Evolutionary conservation across 441 rosid species (phyloP).

Genomic region (Adansonia madagascariensis): DNA sequence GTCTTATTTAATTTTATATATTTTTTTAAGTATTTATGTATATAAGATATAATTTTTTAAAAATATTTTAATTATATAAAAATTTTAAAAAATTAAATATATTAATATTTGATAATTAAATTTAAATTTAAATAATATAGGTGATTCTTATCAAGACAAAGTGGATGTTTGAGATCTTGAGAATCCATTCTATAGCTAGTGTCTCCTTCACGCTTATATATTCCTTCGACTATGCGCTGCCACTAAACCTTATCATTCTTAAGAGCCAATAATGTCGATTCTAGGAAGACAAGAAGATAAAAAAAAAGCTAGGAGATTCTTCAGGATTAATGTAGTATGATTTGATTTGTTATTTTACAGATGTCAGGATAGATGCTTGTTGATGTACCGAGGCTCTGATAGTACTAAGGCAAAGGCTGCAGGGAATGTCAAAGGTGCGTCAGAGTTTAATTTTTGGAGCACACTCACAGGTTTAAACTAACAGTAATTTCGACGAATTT

Average conservation of each 20-base stretch:
- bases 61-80: too few species aligned
- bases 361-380: neutral
- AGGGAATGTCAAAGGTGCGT: neutral
- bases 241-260: neutral
- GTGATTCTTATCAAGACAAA: neutral
- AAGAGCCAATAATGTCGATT: constrained; percentile 2
- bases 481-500: too few species aligned
- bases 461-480: too few species aligned
- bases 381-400: too few species aligned
- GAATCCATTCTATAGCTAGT: neutral
- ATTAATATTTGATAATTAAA: too few species aligned
- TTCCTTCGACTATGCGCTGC: neutral
- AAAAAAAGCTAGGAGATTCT: neutral
- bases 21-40: too few species aligned
- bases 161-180: neutral
- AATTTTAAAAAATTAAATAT: too few species aligned
- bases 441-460: too few species aligned
- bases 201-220: neutral
- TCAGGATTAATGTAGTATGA: neutral
- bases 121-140: too few species aligned
- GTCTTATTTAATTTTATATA: too few species aligned
- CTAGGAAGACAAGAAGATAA: neutral
- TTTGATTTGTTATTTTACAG: neutral
- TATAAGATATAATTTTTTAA: too few species aligned
- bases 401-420: too few species aligned